These are phyloP conservation scores for Aspergillus fijiensis DNA, from an alignment of 2,329 filamentous ascomycete species.

Conservation along the genomic window DNA sequence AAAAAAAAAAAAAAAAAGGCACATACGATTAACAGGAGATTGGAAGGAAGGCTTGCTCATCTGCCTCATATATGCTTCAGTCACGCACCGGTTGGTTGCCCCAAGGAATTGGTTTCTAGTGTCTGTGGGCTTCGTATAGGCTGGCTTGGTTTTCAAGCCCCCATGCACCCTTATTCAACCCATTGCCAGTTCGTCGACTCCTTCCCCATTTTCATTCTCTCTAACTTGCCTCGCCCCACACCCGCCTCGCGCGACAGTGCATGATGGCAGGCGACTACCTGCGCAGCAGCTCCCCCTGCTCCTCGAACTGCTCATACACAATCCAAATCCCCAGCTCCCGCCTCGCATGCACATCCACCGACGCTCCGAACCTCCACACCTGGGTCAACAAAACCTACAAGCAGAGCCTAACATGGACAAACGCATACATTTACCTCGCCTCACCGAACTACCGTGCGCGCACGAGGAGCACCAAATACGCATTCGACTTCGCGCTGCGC, in stretches of 20 bases:
- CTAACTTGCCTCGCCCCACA: too few species aligned
- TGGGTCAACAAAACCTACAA: conserved; percentile 2
- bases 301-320: not conserved
- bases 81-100: too few species aligned
- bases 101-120: too few species aligned
- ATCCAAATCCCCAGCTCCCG: not conserved
- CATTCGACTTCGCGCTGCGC: not conserved
- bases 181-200: too few species aligned
- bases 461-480: not conserved
- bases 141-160: too few species aligned
- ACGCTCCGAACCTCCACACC: not conserved
- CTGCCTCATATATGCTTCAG: too few species aligned
- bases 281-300: not conserved
- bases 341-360: not conserved
- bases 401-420: not conserved
- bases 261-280: conserved; percentile 3
- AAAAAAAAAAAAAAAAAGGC: too few species aligned
- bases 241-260: not conserved
- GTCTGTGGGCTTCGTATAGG: too few species aligned
- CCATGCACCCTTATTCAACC: too few species aligned
- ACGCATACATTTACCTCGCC: not conserved
- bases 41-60: too few species aligned
- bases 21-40: too few species aligned
- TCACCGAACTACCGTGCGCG: not conserved
- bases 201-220: too few species aligned